phyloP scores from a whole-genome alignment of 1,284 basidiomycete genomes.

The Cerrena zonata region DNA sequence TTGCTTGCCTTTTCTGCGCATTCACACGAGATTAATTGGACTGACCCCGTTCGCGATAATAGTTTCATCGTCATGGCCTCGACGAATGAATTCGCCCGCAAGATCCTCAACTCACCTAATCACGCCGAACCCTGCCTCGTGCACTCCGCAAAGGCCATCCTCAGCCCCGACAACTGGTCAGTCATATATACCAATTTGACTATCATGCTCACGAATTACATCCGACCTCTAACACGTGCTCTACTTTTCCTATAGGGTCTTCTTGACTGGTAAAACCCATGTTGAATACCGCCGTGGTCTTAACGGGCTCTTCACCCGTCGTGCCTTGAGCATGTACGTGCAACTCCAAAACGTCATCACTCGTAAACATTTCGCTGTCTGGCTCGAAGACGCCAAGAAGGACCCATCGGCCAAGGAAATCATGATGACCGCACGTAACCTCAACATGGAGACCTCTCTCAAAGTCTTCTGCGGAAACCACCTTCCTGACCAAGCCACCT shows the following conservation, averaged over 20 bases:
- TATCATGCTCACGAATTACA: not conserved
- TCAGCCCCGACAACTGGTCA: slow-evolving; percentile 88
- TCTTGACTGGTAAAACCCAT: slow-evolving; percentile 90
- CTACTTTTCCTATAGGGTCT: slow-evolving; percentile 62
- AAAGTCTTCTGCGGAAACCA: slow-evolving; percentile 92
- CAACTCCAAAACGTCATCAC: slow-evolving; percentile 83
- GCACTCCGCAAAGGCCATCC: slow-evolving; percentile 84
- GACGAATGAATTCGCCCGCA: slow-evolving; percentile 83
- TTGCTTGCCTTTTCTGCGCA: too few species aligned
- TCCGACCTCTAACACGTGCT: too few species aligned
- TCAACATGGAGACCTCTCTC: slow-evolving; percentile 98
- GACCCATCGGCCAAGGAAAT: slow-evolving; percentile 56
- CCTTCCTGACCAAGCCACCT: slow-evolving; percentile 73
- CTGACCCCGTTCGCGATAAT: slow-evolving; percentile 7
- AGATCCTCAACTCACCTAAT: slow-evolving; percentile 86
- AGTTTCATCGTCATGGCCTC: slow-evolving; percentile 97
- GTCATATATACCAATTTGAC: slow-evolving; percentile 13
- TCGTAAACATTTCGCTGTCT: slow-evolving; percentile 69
- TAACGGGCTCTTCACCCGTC: slow-evolving; percentile 90
- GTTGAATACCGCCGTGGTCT: slow-evolving; percentile 91
- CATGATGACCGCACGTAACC: slow-evolving; percentile 87
- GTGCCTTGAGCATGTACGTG: slow-evolving; percentile 82
- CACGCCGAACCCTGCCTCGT: slow-evolving; percentile 93
- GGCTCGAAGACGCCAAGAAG: slow-evolving; percentile 57
- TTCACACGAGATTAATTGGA: slow-evolving; percentile 5